Base-by-base conservation (phyloP, 192 early-diverging fungal species). In the Jimgerdemannia flammicorona region DNA sequence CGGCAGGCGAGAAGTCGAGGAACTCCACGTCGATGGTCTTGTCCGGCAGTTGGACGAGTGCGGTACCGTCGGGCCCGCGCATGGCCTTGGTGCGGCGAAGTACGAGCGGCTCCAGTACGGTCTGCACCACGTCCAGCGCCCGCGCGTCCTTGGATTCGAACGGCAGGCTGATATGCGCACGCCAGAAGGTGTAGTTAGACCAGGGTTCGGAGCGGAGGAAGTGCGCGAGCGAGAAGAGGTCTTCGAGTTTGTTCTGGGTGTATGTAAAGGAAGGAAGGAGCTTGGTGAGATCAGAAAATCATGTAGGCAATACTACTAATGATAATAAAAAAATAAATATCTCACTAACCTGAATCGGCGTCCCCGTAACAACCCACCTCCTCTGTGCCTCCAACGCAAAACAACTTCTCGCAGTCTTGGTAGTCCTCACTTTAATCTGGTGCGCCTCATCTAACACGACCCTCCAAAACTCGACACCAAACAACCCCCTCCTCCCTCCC, bases 361-460 rank as follows among this genome's bases (percentile, higher is more conserved):
- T 98, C n/a, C 96, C 96, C 7, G 96, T 97, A 29, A 99, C 77
- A 11, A 92, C 95, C 97, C 97, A 99, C 19, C 95, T 84, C 14
- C 92, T 80, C 43, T 83, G 78, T 14, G 92, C 91, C 7, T 80
- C 81, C 14, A 99, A 72, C 8, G 88, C 86, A 73, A 87, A 88
- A 17, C 91, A 90, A 0, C 93, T 95, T 70, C 91, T 90, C 3
- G 93, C 84, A 19, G 94, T 93, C 65, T 87, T 80, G 40, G 93
- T 96, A 67, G 84, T 84, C 8, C 90, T 81, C 73, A 93, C 92
- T 72, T 97, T 97, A 74, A 98, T 97, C 19, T 90, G 87, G 80
- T 98, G 97, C 1, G 97, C 97, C 79, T 98, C 97, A 73, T 98
- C 97, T 44, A 98, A 78, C n/a, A 98, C 91, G 14, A 97, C 85